Evolutionary conservation across 176 grass and related monocot species (phyloP), one percentile per base, ranked within the genome.

Genomic region (Otatea glauca): DNA sequence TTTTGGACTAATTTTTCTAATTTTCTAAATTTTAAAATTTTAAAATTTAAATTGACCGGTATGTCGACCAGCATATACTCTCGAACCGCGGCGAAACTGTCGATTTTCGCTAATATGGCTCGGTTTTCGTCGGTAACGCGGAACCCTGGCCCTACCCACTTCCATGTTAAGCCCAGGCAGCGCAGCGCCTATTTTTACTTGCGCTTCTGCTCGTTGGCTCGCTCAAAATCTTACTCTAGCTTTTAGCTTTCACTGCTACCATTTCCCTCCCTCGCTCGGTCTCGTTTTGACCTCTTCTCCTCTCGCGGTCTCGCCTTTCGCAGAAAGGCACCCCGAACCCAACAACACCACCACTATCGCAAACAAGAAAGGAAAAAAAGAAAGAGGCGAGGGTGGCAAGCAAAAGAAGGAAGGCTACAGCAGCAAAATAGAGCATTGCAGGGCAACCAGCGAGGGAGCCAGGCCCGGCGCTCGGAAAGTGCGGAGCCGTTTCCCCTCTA

Each of bases 211-310:
- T 51, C 61, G 12, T 79, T 18, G 50, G 38, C 47, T 67, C 64
- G 0, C 58, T 47, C 15, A 29, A 38, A 60, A 8, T 39, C 76
- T 48, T 23, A 23, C 41, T 42, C 41, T 42, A 42, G 80, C 29
- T 87, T 89, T 92, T 91, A 84, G 72, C 92, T 91, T 92, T 89
- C 88, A 85, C 82, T 78, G 80, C 70, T 77, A 78, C 83, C 66
- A 81, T 79, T 70, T 42, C 27, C 53, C 45, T 77, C 29, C 50
- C 32, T 34, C 34, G 29, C 5, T 0, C 5, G 5, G 1, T 24
- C 18, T 59, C 21, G 68, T 67, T 81, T 20, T 18, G 62, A 47
- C 44, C 6, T 8, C 29, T 1, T 25, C 1, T 70, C 34, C 18
- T 23, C 51, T n/a, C 80, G 17, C 53, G 71, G 58, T 54, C 59